Percentiles rank a stretch among this genome's conserved stretches.
phyloP scores from a whole-genome alignment of 345 rosid genomes.

The Arabidopsis suecica region DNA sequence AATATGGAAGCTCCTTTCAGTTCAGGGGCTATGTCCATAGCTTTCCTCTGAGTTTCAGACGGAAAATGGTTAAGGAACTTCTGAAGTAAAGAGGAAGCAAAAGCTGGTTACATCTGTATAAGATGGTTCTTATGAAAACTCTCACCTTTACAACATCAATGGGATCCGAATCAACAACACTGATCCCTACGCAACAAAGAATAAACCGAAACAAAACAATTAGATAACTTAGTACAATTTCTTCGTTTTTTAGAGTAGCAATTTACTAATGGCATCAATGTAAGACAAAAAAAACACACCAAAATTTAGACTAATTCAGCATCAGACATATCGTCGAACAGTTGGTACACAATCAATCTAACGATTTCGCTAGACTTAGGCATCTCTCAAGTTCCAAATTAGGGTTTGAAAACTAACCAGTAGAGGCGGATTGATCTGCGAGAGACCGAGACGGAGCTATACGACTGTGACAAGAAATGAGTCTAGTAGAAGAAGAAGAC shows the following conservation, averaged over 20 bases:
- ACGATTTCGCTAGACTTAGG: background rate
- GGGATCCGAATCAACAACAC: slow-evolving; percentile 45
- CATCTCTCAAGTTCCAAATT: background rate
- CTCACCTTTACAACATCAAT: slow-evolving; percentile 55
- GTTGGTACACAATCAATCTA: background rate
- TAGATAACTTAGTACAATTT: background rate
- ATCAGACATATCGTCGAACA: slow-evolving; percentile 39
- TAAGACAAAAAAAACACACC: background rate
- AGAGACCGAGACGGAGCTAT: slow-evolving; percentile 40
- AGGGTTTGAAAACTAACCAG: slow-evolving; percentile 41
- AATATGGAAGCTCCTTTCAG: slow-evolving; percentile 83
- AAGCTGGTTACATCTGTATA: background rate
- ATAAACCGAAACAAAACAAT: background rate
- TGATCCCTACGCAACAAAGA: slow-evolving; percentile 31
- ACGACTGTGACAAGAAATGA: slow-evolving; percentile 33
- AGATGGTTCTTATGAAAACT: slow-evolving; percentile 6
- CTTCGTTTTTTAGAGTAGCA: background rate
- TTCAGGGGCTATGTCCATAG: slow-evolving; percentile 60
- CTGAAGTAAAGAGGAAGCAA: slow-evolving; percentile 19
- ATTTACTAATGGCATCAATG: slow-evolving; percentile 4
- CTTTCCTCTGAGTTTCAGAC: slow-evolving; percentile 64
- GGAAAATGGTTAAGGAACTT: slow-evolving; percentile 40
- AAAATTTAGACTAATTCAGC: background rate
- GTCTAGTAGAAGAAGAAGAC: slow-evolving; percentile 23
- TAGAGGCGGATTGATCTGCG: slow-evolving; percentile 42